Evolutionary conservation across 2,329 filamentous ascomycete genomes (phyloP), one percentile per base, ranked within the genome.

Genomic region (Penicillium glabrum): DNA sequence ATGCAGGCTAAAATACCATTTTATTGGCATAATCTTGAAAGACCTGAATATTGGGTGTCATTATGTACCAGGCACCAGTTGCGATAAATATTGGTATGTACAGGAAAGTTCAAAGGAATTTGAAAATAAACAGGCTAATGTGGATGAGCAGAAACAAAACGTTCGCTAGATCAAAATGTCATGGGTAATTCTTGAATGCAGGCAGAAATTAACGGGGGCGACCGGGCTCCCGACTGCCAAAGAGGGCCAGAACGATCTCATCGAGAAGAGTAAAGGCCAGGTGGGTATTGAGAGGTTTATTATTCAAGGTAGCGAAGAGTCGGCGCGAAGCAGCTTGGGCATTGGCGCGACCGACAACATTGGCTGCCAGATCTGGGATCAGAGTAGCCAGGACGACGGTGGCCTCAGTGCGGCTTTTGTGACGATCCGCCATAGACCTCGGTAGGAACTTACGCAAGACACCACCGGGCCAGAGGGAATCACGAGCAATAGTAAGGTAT

Each of bases 281-380:
- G 72, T 91, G 89, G 47, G 86, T 82, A 73, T 98, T 97, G 64
- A 99, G 79, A 62, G 91, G 83, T 57, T 86, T 83, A 75, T 98
- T 99, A 74, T 99, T 99, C 65, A 98, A 80, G 46, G 90, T 92
- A 10, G 92, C 93, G 78, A 96, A 91, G 47, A 98, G 85, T 67
- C 93, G 89, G 65, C 93, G 84, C 61, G 92, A 93, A 23, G 95
- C 95, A 54, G 89, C 89, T 72, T 96, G 90, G 16, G 96, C 95
- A 77, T 99, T 99, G 44, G 88, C 85, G 67, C 92, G 85, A 5
- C 95, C 95, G 16, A 99, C 96, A 7, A 99, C 96, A 75, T 90
- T 96, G 8, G 89, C 92, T 9, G 91, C 93, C 55, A 99, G 72
- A 72, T 99, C 95, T 2, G 95, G 95, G 21, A 99, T 82, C 49